Evolutionary conservation across 2,329 filamentous ascomycete species (phyloP).

Genomic region (Chaetomium strumarium): DNA sequence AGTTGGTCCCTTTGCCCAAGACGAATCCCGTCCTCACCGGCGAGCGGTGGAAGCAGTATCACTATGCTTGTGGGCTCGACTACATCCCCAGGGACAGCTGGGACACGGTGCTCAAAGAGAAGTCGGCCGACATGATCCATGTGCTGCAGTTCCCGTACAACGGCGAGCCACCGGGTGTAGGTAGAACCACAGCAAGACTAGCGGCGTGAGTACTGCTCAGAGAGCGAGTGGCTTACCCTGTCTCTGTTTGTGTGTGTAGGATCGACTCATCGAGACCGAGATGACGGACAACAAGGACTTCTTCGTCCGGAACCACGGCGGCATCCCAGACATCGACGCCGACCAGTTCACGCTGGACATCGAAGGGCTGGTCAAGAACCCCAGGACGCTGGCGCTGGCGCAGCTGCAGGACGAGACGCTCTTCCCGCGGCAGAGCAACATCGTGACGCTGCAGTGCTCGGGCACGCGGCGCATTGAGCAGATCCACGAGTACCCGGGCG

Average conservation of each 20-base stretch:
- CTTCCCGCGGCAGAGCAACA: conserved; percentile 55
- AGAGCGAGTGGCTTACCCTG: too few relatives aligned
- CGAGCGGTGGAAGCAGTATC: too few relatives aligned
- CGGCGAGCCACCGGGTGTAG: conserved; percentile 46
- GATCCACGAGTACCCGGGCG: too few relatives aligned
- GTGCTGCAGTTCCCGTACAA: conserved; percentile 60
- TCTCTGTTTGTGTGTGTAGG: too few relatives aligned
- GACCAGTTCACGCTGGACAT: conserved; percentile 47
- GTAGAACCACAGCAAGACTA: too few relatives aligned
- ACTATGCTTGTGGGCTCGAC: too few relatives aligned
- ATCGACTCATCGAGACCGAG: conserved; percentile 16
- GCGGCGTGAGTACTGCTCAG: too few relatives aligned
- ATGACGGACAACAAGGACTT: conserved; percentile 51
- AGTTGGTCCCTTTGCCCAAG: too few relatives aligned
- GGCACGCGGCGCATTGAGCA: conserved; percentile 65
- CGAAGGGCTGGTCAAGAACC: conserved; percentile 52
- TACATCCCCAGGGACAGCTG: conserved; percentile 52
- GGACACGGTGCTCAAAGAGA: conserved; percentile 50
- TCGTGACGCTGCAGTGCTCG: conserved; percentile 63
- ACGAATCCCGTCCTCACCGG: too few relatives aligned
- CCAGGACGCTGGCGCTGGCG: conserved; percentile 49
- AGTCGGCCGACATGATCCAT: conserved; percentile 55
- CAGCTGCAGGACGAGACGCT: conserved; percentile 54
- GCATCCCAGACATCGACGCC: conserved; percentile 59
- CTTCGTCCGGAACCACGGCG: conserved; percentile 68